Base-by-base conservation (phyloP, 225 moss, liverwort and hornwort genomes). In the Pseudisothecium myosuroides region DNA sequence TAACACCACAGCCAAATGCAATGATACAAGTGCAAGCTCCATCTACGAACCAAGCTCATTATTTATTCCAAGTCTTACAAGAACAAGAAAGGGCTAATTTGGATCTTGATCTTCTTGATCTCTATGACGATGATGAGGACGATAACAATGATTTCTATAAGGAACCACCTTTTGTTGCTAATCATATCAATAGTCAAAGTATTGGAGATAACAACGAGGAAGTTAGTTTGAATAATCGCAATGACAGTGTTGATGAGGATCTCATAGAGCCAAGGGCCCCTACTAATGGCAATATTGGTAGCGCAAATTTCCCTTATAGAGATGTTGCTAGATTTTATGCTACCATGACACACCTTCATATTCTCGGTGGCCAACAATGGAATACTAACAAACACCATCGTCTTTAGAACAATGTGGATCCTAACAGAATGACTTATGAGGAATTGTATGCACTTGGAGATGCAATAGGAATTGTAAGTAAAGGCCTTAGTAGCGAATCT, bases 71-170 rank as follows among this genome's bases (percentile, higher is more conserved):
- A 36, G 2, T 1, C 2, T 36, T 36, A 36, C 14, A 12, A 36
- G 15, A 3, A 36, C 23, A 54, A 77, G 2, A 36, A 36, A 76
- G 23, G 6, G 22, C 5, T 36, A 3, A 2, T 12, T 28, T 16
- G 3, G 2, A 6, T 14, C 0, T 1, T 34, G 8, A 21, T 7
- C 2, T 52, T 1, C 2, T 2, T 41, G 8, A 8, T 71, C 4
- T 3, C 9, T 0, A 26, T 19, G 12, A 20, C 8, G 18, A 18
- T 19, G 18, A 16, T 3, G 20, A 20, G 5, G 34, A 65, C 0
- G 3, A 73, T 31, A 5, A 18, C 0, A 7, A 76, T 50, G 32
- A 76, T 20, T 8, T 32, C 21, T 34, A 21, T 76, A 3, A 50
- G 0, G 5, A 3, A 47, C 47, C 29, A 11, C 3, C 17, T 29